These are phyloP conservation scores for Ustilago loliicola DNA, from an alignment of 1,284 basidiomycete genomes.

Conservation along the genomic window DNA sequence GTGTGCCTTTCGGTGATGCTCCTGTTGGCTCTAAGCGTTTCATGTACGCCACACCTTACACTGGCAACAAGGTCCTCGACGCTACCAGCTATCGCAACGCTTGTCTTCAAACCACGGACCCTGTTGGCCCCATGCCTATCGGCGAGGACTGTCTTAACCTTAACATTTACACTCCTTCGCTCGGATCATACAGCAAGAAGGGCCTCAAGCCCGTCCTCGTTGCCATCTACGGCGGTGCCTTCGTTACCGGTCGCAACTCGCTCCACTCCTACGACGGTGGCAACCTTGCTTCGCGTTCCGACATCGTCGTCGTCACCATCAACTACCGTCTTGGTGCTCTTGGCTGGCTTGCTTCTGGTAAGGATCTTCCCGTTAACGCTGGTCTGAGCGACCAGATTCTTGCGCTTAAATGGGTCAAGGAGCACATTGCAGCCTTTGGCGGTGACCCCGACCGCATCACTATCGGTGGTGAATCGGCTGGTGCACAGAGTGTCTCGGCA, in stretches of 20 bases:
- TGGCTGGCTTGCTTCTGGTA: slow-evolving; percentile 51
- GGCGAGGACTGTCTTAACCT: slow-evolving; percentile 74
- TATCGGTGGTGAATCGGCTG: slow-evolving; percentile 87
- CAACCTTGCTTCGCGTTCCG: slow-evolving; percentile 72
- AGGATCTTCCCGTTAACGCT: slow-evolving; percentile 54
- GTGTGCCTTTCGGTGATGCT: slow-evolving; percentile 43
- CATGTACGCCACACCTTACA: slow-evolving; percentile 41
- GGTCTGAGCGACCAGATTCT: slow-evolving; percentile 63
- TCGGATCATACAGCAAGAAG: slow-evolving; percentile 34
- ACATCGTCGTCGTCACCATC: slow-evolving; percentile 75
- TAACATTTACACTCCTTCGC: slow-evolving; percentile 75
- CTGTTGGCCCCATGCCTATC: slow-evolving; percentile 26
- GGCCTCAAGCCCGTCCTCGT: slow-evolving; percentile 75
- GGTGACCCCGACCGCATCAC: slow-evolving; percentile 79
- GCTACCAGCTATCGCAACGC: slow-evolving; percentile 43
- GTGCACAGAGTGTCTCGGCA: slow-evolving; percentile 73
- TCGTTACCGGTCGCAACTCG: slow-evolving; percentile 71
- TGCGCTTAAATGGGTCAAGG: slow-evolving; percentile 75
- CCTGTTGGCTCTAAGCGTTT: slow-evolving; percentile 41
- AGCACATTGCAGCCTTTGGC: slow-evolving; percentile 76
- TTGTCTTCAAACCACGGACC: slow-evolving; percentile 30
- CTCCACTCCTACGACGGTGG: slow-evolving; percentile 73
- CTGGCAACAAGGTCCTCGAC: slow-evolving; percentile 38
- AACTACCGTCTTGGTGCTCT: slow-evolving; percentile 73
- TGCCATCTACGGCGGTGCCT: slow-evolving; percentile 72